Percentiles rank a stretch among this genome's conserved stretches.
phyloP scores from a whole-genome alignment of 208 protist genomes.

The Acanthamoeba lenticulata region DNA sequence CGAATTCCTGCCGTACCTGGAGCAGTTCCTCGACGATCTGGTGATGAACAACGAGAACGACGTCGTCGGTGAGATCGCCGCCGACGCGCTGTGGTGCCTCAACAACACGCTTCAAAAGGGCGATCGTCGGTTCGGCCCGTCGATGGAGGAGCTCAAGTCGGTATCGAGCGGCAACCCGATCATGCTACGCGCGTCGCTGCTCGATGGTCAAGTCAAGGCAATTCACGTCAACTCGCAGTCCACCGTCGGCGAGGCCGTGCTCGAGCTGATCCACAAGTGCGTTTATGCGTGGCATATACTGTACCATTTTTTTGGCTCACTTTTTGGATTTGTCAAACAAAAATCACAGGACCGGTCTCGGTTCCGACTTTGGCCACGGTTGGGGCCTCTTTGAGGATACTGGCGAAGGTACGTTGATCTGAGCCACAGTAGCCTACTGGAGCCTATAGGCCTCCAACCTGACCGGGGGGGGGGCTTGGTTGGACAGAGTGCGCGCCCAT shows the following conservation, averaged over 20 bases:
- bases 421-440: background rate
- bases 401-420: slow-evolving; percentile 6
- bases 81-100: slow-evolving; percentile 36
- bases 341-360: background rate
- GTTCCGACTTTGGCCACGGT: background rate
- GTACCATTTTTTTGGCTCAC: too few relatives aligned
- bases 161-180: slow-evolving; percentile 28
- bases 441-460: too few relatives aligned
- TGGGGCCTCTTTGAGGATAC: slow-evolving; percentile 55
- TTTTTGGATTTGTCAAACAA: background rate
- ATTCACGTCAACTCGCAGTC: slow-evolving; percentile 61
- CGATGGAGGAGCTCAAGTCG: slow-evolving; percentile 22
- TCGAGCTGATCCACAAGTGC: slow-evolving; percentile 33
- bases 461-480: too few relatives aligned
- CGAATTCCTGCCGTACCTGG: slow-evolving; percentile 47
- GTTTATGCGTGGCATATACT: too few relatives aligned
- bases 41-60: background rate
- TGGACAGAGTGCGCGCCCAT: slow-evolving; percentile 12
- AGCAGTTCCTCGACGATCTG: slow-evolving; percentile 50
- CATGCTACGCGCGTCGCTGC: slow-evolving; percentile 9
- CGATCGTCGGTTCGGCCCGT: background rate
- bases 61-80: slow-evolving; percentile 26
- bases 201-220: slow-evolving; percentile 7
- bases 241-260: slow-evolving; percentile 36
- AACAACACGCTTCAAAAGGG: slow-evolving; percentile 33